Base-by-base conservation (phyloP, 192 early-diverging fungal genomes). In the Backusella parvicylindrica region DNA sequence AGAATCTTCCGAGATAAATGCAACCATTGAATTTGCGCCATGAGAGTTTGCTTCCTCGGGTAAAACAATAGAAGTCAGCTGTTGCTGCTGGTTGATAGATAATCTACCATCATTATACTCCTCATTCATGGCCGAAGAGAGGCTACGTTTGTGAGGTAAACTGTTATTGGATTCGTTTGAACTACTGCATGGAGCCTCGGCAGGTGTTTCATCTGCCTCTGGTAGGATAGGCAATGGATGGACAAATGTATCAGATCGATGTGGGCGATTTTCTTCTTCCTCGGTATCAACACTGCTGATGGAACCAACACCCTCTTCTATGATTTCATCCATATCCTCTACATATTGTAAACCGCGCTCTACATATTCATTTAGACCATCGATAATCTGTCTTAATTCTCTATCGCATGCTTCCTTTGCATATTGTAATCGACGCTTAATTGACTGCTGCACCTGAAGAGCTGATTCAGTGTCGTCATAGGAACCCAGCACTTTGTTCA, bases 331-430 rank as follows among this genome's bases (percentile, higher is more conserved):
- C n/a, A 72, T 72, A 53, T 86, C 84, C 47, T 84, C 83, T 7
- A 83, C 86, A 43, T 88, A 84, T 30, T 82, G 83, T n/a, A 85
- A 80, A 9, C 86, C 85, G 18, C 83, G 85, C 66, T 95, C 92
- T 3, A 93, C 92, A 65, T 86, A 88, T 56, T 89, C 88, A 71
- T 89, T 86, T 6, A 94, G 79, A 32, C 92, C 91, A 35, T 87
- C 79, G 30, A 94, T 89, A 68, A 94, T 89, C 16, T 87, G 79
- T 53, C 87, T 79, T 72, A 95, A 74, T 65, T 92, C 89, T 6
- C 72, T 70, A 76, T 93, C 88, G 76, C 91, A 92, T 2, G 75
- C 80, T 31, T 82, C 80, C 47, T 84, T 85, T 9, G 81, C 81
- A 79, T 74, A 79, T 23, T 83, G 70, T 6, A 83, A 60, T 35